Percentiles rank a stretch among this genome's conserved stretches.
phyloP scores from a whole-genome alignment of 2,329 filamentous ascomycete genomes.

The Kalmusia sp. region DNA sequence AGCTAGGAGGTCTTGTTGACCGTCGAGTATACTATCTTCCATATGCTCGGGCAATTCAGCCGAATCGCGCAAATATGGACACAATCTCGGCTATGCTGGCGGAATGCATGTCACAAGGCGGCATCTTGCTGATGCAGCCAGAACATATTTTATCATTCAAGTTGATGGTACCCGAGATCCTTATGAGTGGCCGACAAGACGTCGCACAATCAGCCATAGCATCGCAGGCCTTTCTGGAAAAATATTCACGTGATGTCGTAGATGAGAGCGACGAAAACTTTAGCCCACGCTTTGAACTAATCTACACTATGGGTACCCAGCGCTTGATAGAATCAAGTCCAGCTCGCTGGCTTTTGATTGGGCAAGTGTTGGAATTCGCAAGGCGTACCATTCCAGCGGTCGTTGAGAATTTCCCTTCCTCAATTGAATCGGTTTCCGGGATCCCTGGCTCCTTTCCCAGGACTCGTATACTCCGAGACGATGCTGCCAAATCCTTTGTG shows the following conservation, averaged over 20 bases:
- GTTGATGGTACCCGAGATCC: slow-evolving; percentile 64
- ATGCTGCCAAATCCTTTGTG: slow-evolving; percentile 24
- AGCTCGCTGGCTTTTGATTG: slow-evolving; percentile 63
- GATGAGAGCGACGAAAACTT: slow-evolving; percentile 73
- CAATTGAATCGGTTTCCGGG: slow-evolving; percentile 52
- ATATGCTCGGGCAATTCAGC: slow-evolving; percentile 60
- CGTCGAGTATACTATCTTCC: slow-evolving; percentile 64
- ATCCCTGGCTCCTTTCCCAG: slow-evolving; percentile 27
- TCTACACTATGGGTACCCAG: slow-evolving; percentile 68
- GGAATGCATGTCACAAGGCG: slow-evolving; percentile 58
- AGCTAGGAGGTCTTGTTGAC: slow-evolving; percentile 63
- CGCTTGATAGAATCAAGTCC: slow-evolving; percentile 59
- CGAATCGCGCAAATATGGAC: slow-evolving; percentile 38
- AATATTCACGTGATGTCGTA: slow-evolving; percentile 61
- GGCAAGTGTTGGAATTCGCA: slow-evolving; percentile 60
- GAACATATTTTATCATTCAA: slow-evolving; percentile 71
- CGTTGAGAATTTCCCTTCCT: slow-evolving; percentile 37
- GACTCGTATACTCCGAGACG: slow-evolving; percentile 37
- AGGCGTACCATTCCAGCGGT: slow-evolving; percentile 36
- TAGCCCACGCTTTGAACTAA: slow-evolving; percentile 65
- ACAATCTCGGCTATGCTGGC: slow-evolving; percentile 49
- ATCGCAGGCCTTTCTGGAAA: slow-evolving; percentile 56
- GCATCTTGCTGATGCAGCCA: slow-evolving; percentile 67
- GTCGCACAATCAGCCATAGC: slow-evolving; percentile 48
- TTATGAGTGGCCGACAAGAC: slow-evolving; percentile 36